phyloP scores from a whole-genome alignment of 805 yeast genomes.

The Starmerella sp. region DNA sequence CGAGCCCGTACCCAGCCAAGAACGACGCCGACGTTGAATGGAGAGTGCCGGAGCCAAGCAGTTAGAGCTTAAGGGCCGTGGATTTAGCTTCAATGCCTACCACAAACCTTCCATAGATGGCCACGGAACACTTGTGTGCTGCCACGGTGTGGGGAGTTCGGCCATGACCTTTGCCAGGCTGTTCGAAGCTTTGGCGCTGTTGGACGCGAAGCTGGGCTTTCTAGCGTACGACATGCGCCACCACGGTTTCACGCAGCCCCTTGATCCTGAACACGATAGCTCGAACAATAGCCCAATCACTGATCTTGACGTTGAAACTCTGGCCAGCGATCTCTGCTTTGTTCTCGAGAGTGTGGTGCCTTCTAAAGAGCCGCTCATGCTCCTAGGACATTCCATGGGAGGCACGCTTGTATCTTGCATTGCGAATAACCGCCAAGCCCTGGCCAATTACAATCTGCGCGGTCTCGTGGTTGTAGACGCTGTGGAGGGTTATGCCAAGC shows the following conservation, averaged over 20 bases:
- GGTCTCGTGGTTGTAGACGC: constrained; percentile 81
- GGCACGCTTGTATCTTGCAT: constrained; percentile 68
- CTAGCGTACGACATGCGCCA: constrained; percentile 74
- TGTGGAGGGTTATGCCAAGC: constrained; percentile 83
- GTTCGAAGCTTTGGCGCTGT: constrained; percentile 29
- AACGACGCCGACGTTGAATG: not conserved
- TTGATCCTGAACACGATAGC: constrained; percentile 3
- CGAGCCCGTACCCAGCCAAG: not conserved
- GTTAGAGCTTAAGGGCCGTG: not conserved
- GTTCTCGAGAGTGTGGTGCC: constrained; percentile 36
- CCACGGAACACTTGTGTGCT: constrained; percentile 46
- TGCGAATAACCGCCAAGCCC: constrained; percentile 21
- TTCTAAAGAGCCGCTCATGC: constrained; percentile 32
- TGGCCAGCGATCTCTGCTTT: constrained; percentile 48
- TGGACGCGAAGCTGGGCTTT: constrained; percentile 43
- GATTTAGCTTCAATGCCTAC: constrained; percentile 12
- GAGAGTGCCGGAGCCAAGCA: not conserved
- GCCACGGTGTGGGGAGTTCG: constrained; percentile 94
- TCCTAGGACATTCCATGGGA: constrained; percentile 88
- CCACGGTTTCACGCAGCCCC: constrained; percentile 44
- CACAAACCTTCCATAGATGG: constrained; percentile 1
- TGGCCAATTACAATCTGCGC: constrained; percentile 28
- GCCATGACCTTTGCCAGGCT: constrained; percentile 63
- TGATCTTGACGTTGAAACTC: constrained; percentile 36
- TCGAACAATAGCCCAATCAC: constrained; percentile 29